Percentiles rank a stretch among this genome's conserved stretches.
Evolutionary conservation across 176 grass and related monocot genomes (phyloP).

Genomic region (Triticum turgidum): DNA sequence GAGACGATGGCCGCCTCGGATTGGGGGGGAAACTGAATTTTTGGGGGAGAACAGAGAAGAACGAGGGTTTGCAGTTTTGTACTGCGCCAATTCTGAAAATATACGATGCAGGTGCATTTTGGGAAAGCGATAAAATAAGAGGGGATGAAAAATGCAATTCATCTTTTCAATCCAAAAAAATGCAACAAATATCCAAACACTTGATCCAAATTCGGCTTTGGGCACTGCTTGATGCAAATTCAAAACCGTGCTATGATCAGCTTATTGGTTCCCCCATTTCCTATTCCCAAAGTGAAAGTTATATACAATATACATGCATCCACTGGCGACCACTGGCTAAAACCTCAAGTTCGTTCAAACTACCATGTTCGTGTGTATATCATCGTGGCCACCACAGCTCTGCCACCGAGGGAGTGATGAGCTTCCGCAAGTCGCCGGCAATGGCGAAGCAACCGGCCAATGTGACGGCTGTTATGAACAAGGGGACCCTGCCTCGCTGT

Average conservation of each 20-base stretch:
- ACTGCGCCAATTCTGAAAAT: neutral
- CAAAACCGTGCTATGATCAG: neutral
- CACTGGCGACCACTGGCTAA: neutral
- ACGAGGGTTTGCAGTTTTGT: no score
- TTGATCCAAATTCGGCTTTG: neutral
- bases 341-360: neutral
- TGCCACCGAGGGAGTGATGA: neutral
- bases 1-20: no score
- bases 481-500: slow-evolving; percentile 30
- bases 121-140: neutral
- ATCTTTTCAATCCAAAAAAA: neutral
- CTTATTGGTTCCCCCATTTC: neutral
- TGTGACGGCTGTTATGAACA: slow-evolving; percentile 24
- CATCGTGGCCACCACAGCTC: neutral
- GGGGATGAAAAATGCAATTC: neutral
- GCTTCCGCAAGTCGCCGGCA: neutral
- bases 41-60: no score
- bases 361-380: neutral
- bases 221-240: neutral
- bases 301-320: slow-evolving; percentile 31
- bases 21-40: no score
- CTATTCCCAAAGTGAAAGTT: slow-evolving; percentile 8
- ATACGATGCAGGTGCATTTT: neutral
- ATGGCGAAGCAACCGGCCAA: neutral
- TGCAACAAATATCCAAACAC: neutral